Evolutionary conservation across 345 rosid species (phyloP).

Genomic region (Citrus reticulata): DNA sequence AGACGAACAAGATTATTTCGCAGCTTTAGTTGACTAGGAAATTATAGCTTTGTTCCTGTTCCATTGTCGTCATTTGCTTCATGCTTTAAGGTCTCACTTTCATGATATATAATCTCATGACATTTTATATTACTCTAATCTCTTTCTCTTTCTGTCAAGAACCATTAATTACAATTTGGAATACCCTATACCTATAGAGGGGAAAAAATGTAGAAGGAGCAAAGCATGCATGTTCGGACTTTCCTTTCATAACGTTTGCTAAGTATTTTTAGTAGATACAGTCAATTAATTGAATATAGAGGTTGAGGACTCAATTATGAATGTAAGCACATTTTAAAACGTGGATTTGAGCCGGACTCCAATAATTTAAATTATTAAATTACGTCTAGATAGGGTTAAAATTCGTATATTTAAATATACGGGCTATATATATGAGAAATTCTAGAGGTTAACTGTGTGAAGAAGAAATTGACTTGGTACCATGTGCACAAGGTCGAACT

Average conservation of each 20-base stretch:
- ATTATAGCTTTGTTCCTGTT: not conserved
- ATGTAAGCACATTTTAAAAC: not conserved
- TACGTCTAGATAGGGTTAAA: too few species aligned
- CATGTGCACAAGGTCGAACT: slow-evolving; percentile 34
- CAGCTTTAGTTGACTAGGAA: not conserved
- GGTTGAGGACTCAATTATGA: not conserved
- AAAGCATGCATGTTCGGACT: not conserved
- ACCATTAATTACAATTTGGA: not conserved
- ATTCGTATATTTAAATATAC: too few species aligned
- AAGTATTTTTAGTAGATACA: not conserved
- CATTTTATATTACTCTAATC: not conserved
- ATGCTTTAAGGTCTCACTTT: not conserved
- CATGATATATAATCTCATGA: not conserved
- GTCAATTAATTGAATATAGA: not conserved
- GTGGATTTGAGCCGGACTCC: not conserved
- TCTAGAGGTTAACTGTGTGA: not conserved
- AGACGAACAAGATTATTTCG: too few species aligned
- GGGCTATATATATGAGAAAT: too few species aligned
- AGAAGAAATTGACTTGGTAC: not conserved
- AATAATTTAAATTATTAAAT: too few species aligned
- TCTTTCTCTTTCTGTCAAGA: not conserved
- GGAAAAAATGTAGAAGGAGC: not conserved
- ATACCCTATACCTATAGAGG: not conserved
- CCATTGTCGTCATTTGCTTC: not conserved
- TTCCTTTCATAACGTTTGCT: not conserved